A percentile compares a stretch with the other conserved stretches of the same genome.
Conservation (phyloP, 345 rosid species). For the Dipteronia dyeriana region DNA sequence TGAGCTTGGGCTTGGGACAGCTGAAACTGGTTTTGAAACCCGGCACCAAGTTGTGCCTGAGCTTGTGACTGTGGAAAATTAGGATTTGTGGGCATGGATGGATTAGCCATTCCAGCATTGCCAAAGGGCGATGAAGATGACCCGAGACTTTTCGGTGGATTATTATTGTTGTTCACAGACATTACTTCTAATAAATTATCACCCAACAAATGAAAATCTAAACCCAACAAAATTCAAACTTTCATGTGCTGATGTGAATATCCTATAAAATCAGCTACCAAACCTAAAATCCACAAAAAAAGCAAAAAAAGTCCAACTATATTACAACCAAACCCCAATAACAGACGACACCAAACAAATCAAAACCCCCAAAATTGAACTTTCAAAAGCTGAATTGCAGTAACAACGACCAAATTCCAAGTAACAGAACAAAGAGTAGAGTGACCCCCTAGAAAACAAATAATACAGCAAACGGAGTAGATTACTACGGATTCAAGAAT, state of each 20-base stretch:
- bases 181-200: constrained; percentile 25
- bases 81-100: constrained; percentile 54
- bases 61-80: constrained; percentile 55
- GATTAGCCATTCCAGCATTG: constrained; percentile 68
- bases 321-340: not conserved
- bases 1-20: constrained; percentile 51
- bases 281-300: constrained; percentile 7
- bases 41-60: constrained; percentile 50
- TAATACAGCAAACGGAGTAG: not conserved
- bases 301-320: not conserved
- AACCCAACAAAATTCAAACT: not conserved
- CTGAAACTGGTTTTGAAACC: constrained; percentile 72
- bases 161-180: constrained; percentile 62
- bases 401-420: not conserved
- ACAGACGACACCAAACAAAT: not conserved
- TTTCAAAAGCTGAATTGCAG: not conserved
- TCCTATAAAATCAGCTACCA: not conserved
- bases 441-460: not conserved
- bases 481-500: constrained; percentile 6
- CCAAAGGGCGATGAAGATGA: constrained; percentile 71
- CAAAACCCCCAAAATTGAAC: not conserved
- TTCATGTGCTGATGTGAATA: too few species aligned
- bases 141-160: constrained; percentile 65
- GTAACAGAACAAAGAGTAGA: not conserved
- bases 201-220: not conserved